Base-by-base conservation (phyloP, 352 stramenopile genomes). In the Phytophthora palmivora region DNA sequence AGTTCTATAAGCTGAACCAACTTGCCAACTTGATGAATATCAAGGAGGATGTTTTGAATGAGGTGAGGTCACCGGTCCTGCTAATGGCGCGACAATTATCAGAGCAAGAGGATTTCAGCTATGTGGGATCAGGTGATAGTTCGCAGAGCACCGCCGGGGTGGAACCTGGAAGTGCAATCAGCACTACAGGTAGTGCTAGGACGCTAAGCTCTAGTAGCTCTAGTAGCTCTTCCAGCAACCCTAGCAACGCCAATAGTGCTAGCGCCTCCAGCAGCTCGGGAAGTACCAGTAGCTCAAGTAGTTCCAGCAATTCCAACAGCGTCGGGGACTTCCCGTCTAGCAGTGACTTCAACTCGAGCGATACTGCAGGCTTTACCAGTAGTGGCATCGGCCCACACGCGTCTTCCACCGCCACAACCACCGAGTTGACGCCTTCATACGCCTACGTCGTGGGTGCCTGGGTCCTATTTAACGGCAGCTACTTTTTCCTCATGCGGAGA, bases 401-500 rank as follows among this genome's bases (percentile, higher is more conserved):
- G 22, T 70, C 59, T 15, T 68, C 65, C 5, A 81, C 72, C 12
- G 34, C 52, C 15, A 72, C 72, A 10, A 74, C 72, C 22, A 67
- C 56, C 5, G 60, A 78, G 59, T 61, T 81, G 16, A 70, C 64
- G 1, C 69, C 61, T 30, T 70, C 72, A 3, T 81, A 81, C 43
- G 59, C 65, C 21, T 81, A 74, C 50, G 60, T 81, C 16, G 43
- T 74, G 36, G 63, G 70, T 32, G 57, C 63, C 2, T 72, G 70
- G 68, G 60, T 74, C 41, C 48, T 81, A 76, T 81, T 81, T 81
- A 81, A 81, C 57, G 57, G 68, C 60, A 76, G 68, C 64, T 81
- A 76, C 58, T 74, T 78, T 28, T 73, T 81, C 58, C 60, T 81
- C 24, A 81, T 81, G 72, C 56, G 72, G 32, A 78, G 55, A 71